phyloP scores from a whole-genome alignment of 495 filamentous ascomycete species.

The Recurvomyces mirabilis region DNA sequence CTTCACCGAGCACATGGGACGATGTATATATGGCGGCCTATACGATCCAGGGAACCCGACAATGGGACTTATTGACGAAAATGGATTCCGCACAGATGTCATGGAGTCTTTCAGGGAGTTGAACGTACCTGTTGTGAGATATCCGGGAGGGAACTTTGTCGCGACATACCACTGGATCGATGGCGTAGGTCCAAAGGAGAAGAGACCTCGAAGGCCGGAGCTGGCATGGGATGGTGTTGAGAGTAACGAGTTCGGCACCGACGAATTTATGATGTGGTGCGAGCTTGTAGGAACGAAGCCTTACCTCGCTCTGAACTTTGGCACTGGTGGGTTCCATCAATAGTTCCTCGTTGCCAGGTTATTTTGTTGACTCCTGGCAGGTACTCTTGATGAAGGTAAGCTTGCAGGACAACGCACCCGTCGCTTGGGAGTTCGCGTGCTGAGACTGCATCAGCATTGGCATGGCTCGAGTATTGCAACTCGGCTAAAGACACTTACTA shows the following conservation, averaged over 20 bases:
- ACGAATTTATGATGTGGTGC: constrained; percentile 77
- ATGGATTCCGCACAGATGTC: constrained; percentile 68
- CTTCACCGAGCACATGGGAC: constrained; percentile 58
- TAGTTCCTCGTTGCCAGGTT: too few species aligned
- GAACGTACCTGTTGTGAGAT: constrained; percentile 61
- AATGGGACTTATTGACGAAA: constrained; percentile 47
- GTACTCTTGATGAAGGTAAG: constrained; percentile 2
- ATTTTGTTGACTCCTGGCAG: not conserved
- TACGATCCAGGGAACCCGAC: constrained; percentile 57
- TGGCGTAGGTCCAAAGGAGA: constrained; percentile 59
- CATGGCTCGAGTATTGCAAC: constrained; percentile 77
- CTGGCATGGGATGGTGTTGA: constrained; percentile 66
- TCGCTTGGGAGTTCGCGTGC: not conserved
- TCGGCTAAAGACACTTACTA: constrained; percentile 61
- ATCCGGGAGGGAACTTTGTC: constrained; percentile 71
- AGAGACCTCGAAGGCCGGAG: constrained; percentile 54
- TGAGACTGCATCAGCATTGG: constrained; percentile 35
- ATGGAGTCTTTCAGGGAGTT: constrained; percentile 57
- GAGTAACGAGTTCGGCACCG: constrained; percentile 67
- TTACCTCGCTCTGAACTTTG: constrained; percentile 66
- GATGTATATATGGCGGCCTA: constrained; percentile 77
- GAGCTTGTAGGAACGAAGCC: constrained; percentile 57
- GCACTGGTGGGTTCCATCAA: too few species aligned
- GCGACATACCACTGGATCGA: constrained; percentile 79
- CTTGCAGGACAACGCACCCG: not conserved